These are phyloP conservation scores for Chalciporus piperatus DNA, from an alignment of 768 basidiomycete species.

Conservation along the genomic window DNA sequence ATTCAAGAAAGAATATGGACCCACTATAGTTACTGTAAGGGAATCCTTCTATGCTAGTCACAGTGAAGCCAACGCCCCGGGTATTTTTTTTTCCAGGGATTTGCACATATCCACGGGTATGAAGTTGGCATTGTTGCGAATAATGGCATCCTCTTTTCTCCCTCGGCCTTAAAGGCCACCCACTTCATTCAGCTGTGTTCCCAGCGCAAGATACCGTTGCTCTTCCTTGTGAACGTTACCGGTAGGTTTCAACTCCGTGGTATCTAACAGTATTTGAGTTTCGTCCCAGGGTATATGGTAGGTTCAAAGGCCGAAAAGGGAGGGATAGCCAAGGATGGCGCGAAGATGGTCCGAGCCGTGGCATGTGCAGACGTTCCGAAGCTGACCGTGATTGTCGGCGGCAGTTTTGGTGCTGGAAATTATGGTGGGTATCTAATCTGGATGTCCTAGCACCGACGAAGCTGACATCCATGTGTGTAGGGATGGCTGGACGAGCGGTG, in stretches of 20 bases:
- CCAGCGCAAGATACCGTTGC: conserved; percentile 81
- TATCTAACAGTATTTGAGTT: conserved; percentile 1
- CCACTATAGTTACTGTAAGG: conserved; percentile 83
- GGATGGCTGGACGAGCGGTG: conserved; percentile 91
- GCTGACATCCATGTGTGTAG: conserved; percentile 36
- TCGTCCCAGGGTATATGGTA: conserved; percentile 80
- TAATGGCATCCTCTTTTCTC: conserved; percentile 93
- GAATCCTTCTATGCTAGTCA: not conserved
- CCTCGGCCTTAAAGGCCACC: conserved; percentile 89
- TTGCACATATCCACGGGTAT: conserved; percentile 85
- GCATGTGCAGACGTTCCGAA: conserved; percentile 94
- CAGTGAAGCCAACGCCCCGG: conserved; percentile 3
- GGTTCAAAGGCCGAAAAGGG: conserved; percentile 93
- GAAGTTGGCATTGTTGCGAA: conserved; percentile 91
- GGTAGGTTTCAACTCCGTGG: conserved; percentile 38
- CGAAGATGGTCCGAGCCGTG: conserved; percentile 96
- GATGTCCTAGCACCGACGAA: conserved; percentile 2
- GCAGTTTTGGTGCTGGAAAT: conserved; percentile 93
- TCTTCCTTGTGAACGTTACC: conserved; percentile 96
- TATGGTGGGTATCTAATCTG: conserved; percentile 56
- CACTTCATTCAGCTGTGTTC: conserved; percentile 96
- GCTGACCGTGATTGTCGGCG: conserved; percentile 88
- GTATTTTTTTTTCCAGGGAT: conserved; percentile 53
- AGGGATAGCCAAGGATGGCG: conserved; percentile 91
- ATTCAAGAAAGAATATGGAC: conserved; percentile 94